phyloP scores from a whole-genome alignment of 495 filamentous ascomycete genomes.

The Xylaria bambusicola region DNA sequence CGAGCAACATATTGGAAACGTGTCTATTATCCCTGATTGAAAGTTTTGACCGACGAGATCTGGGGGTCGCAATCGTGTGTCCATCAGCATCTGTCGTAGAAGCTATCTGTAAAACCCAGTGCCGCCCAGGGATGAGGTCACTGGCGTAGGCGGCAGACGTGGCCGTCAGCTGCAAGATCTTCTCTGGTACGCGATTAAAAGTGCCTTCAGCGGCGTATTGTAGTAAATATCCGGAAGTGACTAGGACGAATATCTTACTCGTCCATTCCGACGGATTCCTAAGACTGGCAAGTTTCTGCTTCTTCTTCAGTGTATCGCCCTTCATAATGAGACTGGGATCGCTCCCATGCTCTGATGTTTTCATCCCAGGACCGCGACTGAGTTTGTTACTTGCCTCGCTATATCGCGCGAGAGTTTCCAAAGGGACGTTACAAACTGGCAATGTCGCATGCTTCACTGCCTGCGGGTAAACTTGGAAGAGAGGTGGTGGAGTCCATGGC shows the following conservation, averaged over 20 bases:
- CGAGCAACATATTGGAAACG: slow-evolving; percentile 70
- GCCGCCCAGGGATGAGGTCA: slow-evolving; percentile 87
- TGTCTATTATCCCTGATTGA: slow-evolving; percentile 67
- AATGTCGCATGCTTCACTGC: slow-evolving; percentile 60
- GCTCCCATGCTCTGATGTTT: slow-evolving; percentile 27
- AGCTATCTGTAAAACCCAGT: slow-evolving; percentile 91
- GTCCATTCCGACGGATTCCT: slow-evolving; percentile 68
- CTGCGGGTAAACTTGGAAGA: slow-evolving; percentile 92
- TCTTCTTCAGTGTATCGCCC: slow-evolving; percentile 40
- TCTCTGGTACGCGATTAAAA: slow-evolving; percentile 82
- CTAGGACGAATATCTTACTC: slow-evolving; percentile 78
- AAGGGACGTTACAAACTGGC: slow-evolving; percentile 52
- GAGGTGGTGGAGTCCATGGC: slow-evolving; percentile 74
- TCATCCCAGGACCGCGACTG: slow-evolving; percentile 27
- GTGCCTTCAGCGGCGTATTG: slow-evolving; percentile 84
- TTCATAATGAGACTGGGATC: slow-evolving; percentile 7
- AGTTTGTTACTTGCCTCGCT: slow-evolving; percentile 49
- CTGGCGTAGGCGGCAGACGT: slow-evolving; percentile 92
- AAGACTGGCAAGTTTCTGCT: slow-evolving; percentile 55
- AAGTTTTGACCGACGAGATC: slow-evolving; percentile 70
- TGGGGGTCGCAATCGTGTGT: slow-evolving; percentile 51
- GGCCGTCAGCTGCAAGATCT: slow-evolving; percentile 77
- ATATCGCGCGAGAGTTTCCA: slow-evolving; percentile 64
- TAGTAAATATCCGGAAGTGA: slow-evolving; percentile 79
- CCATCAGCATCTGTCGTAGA: slow-evolving; percentile 68